Percentiles rank a stretch among this genome's conserved stretches.
phyloP scores from a whole-genome alignment of 2,329 filamentous ascomycete species.

The Aspergillus sclerotialis region DNA sequence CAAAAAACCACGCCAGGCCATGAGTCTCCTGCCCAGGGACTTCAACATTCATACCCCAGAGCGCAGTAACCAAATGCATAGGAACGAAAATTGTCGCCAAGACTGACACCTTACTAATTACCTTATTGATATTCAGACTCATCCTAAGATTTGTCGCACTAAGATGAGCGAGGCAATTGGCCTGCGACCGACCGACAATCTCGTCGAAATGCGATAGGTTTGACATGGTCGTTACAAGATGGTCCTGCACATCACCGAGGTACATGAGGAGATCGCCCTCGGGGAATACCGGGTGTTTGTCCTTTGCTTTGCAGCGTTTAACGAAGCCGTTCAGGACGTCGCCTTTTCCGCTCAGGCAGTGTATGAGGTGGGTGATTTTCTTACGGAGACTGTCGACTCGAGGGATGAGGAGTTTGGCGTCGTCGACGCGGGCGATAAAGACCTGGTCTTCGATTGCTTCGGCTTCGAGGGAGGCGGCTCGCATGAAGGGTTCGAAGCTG shows the following conservation, averaged over 20 bases:
- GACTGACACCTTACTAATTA: constrained; percentile 88
- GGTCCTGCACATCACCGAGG: constrained; percentile 93
- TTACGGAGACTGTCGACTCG: constrained; percentile 84
- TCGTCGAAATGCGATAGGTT: constrained; percentile 93
- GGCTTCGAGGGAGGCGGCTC: constrained; percentile 73
- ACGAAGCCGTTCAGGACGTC: constrained; percentile 95
- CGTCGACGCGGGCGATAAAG: constrained; percentile 81
- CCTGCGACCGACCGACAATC: constrained; percentile 85
- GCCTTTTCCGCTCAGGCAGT: constrained; percentile 85
- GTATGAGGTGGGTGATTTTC: constrained; percentile 84
- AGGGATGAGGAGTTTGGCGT: constrained; percentile 75
- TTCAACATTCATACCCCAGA: constrained; percentile 45
- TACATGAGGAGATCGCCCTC: constrained; percentile 93
- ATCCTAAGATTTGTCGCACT: constrained; percentile 83
- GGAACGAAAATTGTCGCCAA: constrained; percentile 89
- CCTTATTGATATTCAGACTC: constrained; percentile 76
- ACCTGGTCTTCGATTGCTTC: constrained; percentile 93
- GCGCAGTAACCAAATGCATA: constrained; percentile 72
- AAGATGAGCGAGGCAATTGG: constrained; percentile 90
- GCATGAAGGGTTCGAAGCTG: constrained; percentile 80
- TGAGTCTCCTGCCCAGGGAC: constrained; percentile 34
- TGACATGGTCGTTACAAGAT: constrained; percentile 96
- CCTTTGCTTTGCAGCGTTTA: constrained; percentile 76
- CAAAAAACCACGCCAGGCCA: constrained; percentile 40
- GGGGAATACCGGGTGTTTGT: constrained; percentile 86